These are phyloP conservation scores for Salicornia ramosissima DNA, from an alignment of 148 eudicot genomes.

Conservation along the genomic window DNA sequence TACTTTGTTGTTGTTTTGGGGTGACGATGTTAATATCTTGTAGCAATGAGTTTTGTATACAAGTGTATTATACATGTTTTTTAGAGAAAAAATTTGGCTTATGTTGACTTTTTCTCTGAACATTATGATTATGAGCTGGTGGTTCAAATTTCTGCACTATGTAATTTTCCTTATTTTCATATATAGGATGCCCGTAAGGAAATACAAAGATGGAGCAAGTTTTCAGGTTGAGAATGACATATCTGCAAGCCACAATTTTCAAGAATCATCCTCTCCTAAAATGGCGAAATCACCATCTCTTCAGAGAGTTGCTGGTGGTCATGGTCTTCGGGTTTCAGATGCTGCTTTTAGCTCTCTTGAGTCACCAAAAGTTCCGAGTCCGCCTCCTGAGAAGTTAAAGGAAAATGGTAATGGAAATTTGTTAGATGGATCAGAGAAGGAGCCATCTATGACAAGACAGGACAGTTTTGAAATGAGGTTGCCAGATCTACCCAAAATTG, in stretches of 20 bases:
- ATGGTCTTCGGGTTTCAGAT: slow-evolving; percentile 58
- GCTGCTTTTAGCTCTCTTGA: slow-evolving; percentile 64
- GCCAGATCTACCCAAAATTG: slow-evolving; percentile 89
- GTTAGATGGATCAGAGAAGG: slow-evolving; percentile 51
- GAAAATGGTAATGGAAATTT: slow-evolving; percentile 82
- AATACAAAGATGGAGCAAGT: slow-evolving; percentile 53
- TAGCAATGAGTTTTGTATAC: background rate
- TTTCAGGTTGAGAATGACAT: slow-evolving; percentile 81
- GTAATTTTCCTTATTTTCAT: background rate
- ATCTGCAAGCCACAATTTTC: slow-evolving; percentile 55
- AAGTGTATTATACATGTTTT: background rate
- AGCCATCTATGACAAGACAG: slow-evolving; percentile 81
- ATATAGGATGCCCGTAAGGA: slow-evolving; percentile 78
- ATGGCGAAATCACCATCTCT: slow-evolving; percentile 94
- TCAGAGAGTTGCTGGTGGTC: slow-evolving; percentile 68
- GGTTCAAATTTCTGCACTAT: slow-evolving; percentile 8
- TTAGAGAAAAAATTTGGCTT: background rate
- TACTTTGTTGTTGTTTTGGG: background rate
- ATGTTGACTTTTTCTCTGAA: background rate
- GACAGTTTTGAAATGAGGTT: slow-evolving; percentile 94
- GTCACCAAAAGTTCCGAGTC: slow-evolving; percentile 72
- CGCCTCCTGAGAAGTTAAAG: slow-evolving; percentile 64
- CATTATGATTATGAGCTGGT: background rate
- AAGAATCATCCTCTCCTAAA: slow-evolving; percentile 92
- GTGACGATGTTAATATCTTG: background rate